Conservation (phyloP, 2,329 filamentous ascomycete genomes). For the Cryphonectria parasitica region DNA sequence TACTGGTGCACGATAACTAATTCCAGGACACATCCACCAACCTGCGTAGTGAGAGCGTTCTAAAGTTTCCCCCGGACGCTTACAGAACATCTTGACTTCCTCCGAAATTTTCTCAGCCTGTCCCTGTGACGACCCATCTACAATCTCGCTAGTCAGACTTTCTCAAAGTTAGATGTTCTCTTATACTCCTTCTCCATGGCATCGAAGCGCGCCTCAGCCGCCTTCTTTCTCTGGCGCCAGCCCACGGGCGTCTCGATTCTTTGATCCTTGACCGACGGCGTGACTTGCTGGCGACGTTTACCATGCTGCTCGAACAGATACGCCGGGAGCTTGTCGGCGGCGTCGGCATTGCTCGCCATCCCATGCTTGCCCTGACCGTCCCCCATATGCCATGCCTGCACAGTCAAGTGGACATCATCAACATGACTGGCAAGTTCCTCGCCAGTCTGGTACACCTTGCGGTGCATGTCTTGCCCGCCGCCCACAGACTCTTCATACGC, state of each 20-base stretch:
- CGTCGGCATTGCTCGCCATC: not conserved
- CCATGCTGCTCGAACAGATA: not conserved
- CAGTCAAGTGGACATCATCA: not conserved
- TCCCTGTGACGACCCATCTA: not conserved
- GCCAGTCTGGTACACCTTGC: not conserved
- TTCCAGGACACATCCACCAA: not conserved
- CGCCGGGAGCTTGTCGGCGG: not conserved
- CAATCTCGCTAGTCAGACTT: not conserved
- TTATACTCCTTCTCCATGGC: not conserved
- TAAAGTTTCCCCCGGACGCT: not conserved
- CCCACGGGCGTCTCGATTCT: not conserved
- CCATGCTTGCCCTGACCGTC: constrained; percentile 2
- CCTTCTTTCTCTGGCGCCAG: not conserved
- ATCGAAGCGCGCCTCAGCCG: not conserved
- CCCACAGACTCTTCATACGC: not conserved
- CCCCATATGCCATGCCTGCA: constrained; percentile 3
- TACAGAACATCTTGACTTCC: not conserved
- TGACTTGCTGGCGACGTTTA: not conserved
- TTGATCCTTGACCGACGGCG: not conserved
- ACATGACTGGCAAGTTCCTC: constrained; percentile 15
- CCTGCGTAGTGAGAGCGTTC: not conserved
- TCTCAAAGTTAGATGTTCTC: not conserved
- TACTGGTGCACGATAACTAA: not conserved
- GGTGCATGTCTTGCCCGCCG: not conserved
- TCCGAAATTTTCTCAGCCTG: not conserved